Conservation (phyloP, 805 yeast genomes). For the Cyberlindnera americana region DNA sequence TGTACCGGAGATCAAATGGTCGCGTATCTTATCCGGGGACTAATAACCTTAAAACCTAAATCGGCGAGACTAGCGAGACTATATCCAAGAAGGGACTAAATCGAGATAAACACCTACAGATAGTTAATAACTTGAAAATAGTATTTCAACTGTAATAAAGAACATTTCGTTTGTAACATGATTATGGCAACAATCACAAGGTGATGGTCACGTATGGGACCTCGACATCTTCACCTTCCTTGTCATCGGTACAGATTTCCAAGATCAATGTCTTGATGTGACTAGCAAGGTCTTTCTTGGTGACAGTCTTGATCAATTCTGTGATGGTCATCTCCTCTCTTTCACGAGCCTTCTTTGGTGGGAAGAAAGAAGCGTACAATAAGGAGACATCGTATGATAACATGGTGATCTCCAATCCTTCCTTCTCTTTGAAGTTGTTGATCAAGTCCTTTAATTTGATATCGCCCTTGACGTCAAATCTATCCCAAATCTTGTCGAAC, state of each 20-base stretch:
- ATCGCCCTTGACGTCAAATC: slow-evolving; percentile 80
- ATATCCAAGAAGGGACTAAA: too few species aligned
- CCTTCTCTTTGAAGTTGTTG: slow-evolving; percentile 71
- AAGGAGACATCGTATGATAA: slow-evolving; percentile 86
- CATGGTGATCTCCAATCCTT: slow-evolving; percentile 88
- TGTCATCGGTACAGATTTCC: slow-evolving; percentile 91
- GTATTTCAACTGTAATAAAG: too few species aligned
- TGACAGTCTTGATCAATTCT: slow-evolving; percentile 75
- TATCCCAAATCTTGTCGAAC: slow-evolving; percentile 92
- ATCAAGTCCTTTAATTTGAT: slow-evolving; percentile 70
- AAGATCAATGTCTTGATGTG: slow-evolving; percentile 77
- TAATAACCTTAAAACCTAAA: too few species aligned
- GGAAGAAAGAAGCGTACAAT: slow-evolving; percentile 89
- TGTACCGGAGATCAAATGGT: too few species aligned
- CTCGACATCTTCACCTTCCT: slow-evolving; percentile 91
- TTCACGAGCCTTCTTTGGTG: slow-evolving; percentile 84
- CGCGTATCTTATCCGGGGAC: too few species aligned
- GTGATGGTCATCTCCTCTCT: slow-evolving; percentile 66
- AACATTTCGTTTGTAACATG: too few species aligned
- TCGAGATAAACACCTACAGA: too few species aligned
- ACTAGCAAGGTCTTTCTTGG: slow-evolving; percentile 74
- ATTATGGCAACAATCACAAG: slow-evolving; percentile 30
- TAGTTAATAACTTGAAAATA: too few species aligned
- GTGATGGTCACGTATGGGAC: slow-evolving; percentile 81
- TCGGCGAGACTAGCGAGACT: too few species aligned